A percentile compares a stretch with the other conserved stretches of the same genome.
Evolutionary conservation across 2,329 filamentous ascomycete species (phyloP).

Genomic region (Colletotrichum cuscutae): DNA sequence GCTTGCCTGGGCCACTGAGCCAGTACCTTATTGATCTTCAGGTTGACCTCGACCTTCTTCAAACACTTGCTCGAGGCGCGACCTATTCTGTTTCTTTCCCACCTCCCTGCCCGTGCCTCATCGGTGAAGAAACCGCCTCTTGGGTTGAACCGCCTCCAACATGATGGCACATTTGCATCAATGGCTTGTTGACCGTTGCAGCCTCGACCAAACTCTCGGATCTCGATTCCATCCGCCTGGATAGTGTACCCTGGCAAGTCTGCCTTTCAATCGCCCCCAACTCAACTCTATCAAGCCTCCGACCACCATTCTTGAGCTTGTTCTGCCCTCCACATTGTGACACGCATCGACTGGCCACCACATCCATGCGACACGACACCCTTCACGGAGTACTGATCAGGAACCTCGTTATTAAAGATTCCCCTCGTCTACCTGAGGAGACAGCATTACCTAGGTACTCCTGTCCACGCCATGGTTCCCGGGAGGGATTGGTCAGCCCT

Average conservation of each 20-base stretch:
- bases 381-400: too few species aligned
- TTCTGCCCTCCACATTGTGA: not conserved
- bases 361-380: not conserved
- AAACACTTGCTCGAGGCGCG: not conserved
- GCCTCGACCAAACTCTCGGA: constrained; percentile 25
- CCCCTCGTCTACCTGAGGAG: not conserved
- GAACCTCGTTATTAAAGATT: not conserved
- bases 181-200: constrained; percentile 33
- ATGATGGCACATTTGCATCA: constrained; percentile 24
- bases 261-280: not conserved
- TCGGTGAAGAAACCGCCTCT: constrained; percentile 25
- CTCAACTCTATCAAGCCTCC: not conserved
- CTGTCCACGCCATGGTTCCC: not conserved
- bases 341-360: not conserved
- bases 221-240: constrained; percentile 3
- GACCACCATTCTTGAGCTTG: not conserved
- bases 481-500: not conserved
- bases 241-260: constrained; percentile 22
- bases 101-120: constrained; percentile 24
- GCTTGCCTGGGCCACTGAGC: too few species aligned
- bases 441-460: not conserved
- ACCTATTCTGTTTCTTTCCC: constrained; percentile 5
- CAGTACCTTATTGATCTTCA: not conserved
- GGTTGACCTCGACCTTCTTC: not conserved
- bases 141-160: constrained; percentile 23